Base-by-base conservation (phyloP, 2,329 filamentous ascomycete genomes). In the Epichloe elymi region DNA sequence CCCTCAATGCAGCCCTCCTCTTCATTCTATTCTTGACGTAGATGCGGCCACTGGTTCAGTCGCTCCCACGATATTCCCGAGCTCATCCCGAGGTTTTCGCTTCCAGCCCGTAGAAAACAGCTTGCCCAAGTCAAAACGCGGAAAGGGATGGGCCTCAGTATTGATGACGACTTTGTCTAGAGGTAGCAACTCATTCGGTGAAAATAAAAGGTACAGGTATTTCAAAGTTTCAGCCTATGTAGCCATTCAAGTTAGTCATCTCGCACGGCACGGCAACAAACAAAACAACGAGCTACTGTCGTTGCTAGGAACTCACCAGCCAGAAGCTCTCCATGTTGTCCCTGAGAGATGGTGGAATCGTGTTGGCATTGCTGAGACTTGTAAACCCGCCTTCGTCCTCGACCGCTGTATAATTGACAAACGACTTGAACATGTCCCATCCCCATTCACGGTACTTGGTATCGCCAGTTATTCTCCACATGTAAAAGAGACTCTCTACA, bases 321-420 rank as follows among this genome's bases (percentile, higher is more conserved):
- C 93, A 98, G 70, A 97, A 97, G 64, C 88, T 94, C 71, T 98
- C 93, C 91, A 98, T 96, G 60, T 97, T 97, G 67, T 98, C 91
- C 54, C 81, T 76, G 44, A 74, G 71, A 14, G 72, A 66, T 0
- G 88, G 81, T 19, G 90, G 89, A 10, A 93, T 68, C 5, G 69
- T 68, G 57, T 84, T 82, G 26, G 89, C 90, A 63, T 94, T 80
- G 17, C 75, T 75, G 54, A 97, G 73, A 57, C 85, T 90, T 1
- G 87, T 88, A 63, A 94, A 97, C 0, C 89, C 89, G 39, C 82
- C 82, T 38, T 82, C 81, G 39, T 90, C 84, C 42, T 80, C 75
- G 2, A 95, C 85, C 6, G 85, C 80, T 0, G 88, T 95, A 67
- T 95, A 78, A 61, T 88, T 84, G 67, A 91, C 75, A 64, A 98